phyloP scores from a whole-genome alignment of 1,139 yeast genomes.

The Blastobotrys aristatus region DNA sequence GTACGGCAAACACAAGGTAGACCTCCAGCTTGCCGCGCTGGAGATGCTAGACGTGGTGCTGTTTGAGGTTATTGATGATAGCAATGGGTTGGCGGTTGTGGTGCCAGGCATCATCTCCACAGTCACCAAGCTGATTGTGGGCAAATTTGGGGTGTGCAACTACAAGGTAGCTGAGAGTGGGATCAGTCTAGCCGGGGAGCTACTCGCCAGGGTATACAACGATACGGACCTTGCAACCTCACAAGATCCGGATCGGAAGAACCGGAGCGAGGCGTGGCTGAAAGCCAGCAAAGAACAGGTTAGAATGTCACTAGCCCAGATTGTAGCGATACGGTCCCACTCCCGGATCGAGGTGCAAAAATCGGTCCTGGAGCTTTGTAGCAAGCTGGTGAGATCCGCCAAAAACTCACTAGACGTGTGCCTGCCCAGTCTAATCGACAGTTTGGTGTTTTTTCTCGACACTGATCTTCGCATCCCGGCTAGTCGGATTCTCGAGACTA shows the following conservation, averaged over 20 bases:
- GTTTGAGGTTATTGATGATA: constrained; percentile 19
- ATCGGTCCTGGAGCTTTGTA: constrained; percentile 33
- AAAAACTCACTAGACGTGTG: constrained; percentile 35
- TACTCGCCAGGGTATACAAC: constrained; percentile 39
- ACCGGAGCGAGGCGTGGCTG: constrained; percentile 57
- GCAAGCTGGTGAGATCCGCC: constrained; percentile 32
- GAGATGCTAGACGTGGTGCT: constrained; percentile 31
- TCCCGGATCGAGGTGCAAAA: constrained; percentile 33
- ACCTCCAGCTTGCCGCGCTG: constrained; percentile 37
- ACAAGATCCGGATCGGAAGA: constrained; percentile 23
- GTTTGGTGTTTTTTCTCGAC: constrained; percentile 21
- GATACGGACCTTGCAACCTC: constrained; percentile 3
- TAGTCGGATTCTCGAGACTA: neutral
- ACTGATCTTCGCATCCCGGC: constrained; percentile 1
- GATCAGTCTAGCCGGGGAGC: constrained; percentile 33
- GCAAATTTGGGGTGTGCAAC: constrained; percentile 38
- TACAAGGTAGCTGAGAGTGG: constrained; percentile 38
- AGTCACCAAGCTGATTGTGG: constrained; percentile 41
- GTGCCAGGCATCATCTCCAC: constrained; percentile 55
- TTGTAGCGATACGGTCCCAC: constrained; percentile 27
- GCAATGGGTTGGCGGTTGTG: constrained; percentile 47
- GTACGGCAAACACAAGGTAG: constrained; percentile 22
- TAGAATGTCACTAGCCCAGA: constrained; percentile 31
- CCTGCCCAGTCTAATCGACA: constrained; percentile 33
- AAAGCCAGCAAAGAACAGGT: constrained; percentile 60